These are phyloP conservation scores for Trametes hirsuta DNA, from an alignment of 1,284 basidiomycete genomes.

Conservation along the genomic window DNA sequence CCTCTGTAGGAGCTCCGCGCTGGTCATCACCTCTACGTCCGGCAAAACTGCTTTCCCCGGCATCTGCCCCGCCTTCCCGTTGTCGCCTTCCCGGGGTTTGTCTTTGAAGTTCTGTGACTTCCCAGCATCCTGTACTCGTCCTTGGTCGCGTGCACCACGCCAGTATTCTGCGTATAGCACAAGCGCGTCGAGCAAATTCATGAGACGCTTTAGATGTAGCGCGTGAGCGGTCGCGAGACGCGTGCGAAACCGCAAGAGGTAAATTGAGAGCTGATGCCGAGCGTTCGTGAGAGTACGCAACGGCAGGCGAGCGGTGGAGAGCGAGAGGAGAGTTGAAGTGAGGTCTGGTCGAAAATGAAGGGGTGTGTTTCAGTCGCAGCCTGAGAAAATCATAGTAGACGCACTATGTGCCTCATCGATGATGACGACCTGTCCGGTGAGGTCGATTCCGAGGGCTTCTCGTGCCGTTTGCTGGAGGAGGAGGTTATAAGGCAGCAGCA, in stretches of 20 bases:
- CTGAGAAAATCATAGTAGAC: constrained; percentile 33
- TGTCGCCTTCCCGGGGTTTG: neutral
- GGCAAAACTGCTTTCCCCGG: neutral
- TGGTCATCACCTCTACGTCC: constrained; percentile 62
- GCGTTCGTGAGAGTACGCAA: constrained; percentile 64
- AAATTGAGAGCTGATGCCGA: constrained; percentile 77
- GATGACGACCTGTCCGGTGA: constrained; percentile 84
- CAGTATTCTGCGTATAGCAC: constrained; percentile 59
- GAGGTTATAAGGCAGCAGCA: constrained; percentile 94
- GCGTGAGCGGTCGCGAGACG: constrained; percentile 77
- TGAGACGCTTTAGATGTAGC: constrained; percentile 80
- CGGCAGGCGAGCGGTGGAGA: constrained; percentile 79
- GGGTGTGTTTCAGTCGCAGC: neutral
- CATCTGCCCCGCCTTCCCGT: neutral
- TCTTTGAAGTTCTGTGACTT: too few relatives aligned
- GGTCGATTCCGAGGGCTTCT: constrained; percentile 84
- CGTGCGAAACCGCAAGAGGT: constrained; percentile 79
- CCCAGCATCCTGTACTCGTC: constrained; percentile 3
- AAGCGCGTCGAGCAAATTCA: constrained; percentile 73
- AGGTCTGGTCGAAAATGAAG: constrained; percentile 55
- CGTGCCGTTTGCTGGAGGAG: constrained; percentile 85
- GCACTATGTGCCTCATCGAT: constrained; percentile 97
- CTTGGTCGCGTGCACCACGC: constrained; percentile 33
- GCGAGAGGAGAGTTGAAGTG: constrained; percentile 85
- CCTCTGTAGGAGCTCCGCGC: constrained; percentile 63